These are phyloP conservation scores for Intubia oerlemansii DNA, from an alignment of 2,329 filamentous ascomycete genomes.

Conservation along the genomic window DNA sequence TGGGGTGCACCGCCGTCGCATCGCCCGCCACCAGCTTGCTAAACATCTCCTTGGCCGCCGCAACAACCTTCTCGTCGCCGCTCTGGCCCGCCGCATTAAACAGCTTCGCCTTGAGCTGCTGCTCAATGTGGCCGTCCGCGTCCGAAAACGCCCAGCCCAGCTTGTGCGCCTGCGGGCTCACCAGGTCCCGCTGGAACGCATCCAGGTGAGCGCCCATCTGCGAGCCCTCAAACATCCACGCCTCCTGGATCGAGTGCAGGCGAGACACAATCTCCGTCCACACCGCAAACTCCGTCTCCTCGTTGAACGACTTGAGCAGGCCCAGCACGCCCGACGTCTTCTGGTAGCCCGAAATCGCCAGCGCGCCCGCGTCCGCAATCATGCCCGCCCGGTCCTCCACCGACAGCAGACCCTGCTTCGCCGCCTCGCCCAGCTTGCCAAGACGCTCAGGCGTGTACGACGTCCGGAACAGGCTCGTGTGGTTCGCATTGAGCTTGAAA, in stretches of 20 bases:
- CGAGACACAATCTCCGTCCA: conserved; percentile 83
- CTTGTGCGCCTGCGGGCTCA: conserved; percentile 62
- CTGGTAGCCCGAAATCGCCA: conserved; percentile 79
- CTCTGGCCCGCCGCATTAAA: conserved; percentile 67
- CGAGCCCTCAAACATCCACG: conserved; percentile 76
- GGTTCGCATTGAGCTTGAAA: conserved; percentile 92
- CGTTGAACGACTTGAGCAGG: conserved; percentile 66
- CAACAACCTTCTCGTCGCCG: conserved; percentile 58
- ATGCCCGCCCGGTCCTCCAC: conserved; percentile 89
- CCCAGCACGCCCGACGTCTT: conserved; percentile 79
- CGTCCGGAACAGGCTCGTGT: conserved; percentile 81
- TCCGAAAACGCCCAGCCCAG: conserved; percentile 78
- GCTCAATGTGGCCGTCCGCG: conserved; percentile 67
- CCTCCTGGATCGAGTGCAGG: conserved; percentile 54
- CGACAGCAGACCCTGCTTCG: conserved; percentile 56
- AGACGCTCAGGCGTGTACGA: conserved; percentile 70
- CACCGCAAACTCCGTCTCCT: conserved; percentile 75
- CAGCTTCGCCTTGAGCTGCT: conserved; percentile 85
- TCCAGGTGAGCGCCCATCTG: conserved; percentile 55
- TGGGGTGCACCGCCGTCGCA: conserved; percentile 66
- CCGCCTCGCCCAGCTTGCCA: conserved; percentile 69
- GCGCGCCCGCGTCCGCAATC: conserved; percentile 78
- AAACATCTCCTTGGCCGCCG: conserved; percentile 79
- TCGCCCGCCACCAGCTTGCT: conserved; percentile 65
- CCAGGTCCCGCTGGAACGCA: conserved; percentile 60